Evolutionary conservation across 345 rosid genomes (phyloP).

Genomic region (Lumnitzera racemosa): DNA sequence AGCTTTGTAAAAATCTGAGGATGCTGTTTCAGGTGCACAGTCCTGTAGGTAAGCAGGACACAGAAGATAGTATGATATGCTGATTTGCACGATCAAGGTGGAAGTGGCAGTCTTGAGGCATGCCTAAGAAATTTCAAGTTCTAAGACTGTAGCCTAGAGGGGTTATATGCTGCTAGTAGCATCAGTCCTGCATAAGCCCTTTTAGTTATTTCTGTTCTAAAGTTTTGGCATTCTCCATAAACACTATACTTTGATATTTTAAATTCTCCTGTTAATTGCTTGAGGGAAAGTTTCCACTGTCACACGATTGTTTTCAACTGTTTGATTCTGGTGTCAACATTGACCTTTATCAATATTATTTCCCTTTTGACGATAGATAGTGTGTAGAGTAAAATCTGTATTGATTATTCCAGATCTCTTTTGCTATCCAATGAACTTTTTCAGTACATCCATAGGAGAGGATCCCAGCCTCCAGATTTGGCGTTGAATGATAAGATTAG

Average conservation of each 20-base stretch:
- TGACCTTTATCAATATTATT: too few relatives aligned
- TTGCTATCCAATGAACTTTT: background rate
- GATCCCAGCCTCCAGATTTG: conserved; percentile 65
- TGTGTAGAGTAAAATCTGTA: too few relatives aligned
- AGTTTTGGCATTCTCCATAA: too few relatives aligned
- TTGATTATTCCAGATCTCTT: background rate
- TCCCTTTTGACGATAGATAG: too few relatives aligned
- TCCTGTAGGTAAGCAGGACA: conserved; percentile 54
- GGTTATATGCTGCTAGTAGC: too few relatives aligned
- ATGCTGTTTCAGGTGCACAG: conserved; percentile 90
- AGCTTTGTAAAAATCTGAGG: conserved; percentile 55
- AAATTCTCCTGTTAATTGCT: too few relatives aligned
- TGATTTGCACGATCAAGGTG: conserved; percentile 80
- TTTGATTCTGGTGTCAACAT: too few relatives aligned
- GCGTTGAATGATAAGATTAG: conserved; percentile 78
- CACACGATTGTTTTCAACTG: too few relatives aligned
- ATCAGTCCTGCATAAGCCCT: too few relatives aligned
- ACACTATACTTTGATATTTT: too few relatives aligned
- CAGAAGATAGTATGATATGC: conserved; percentile 73
- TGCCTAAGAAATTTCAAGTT: conserved; percentile 4
- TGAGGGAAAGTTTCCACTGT: too few relatives aligned
- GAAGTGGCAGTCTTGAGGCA: conserved; percentile 83
- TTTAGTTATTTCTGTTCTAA: too few relatives aligned
- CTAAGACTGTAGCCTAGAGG: background rate
- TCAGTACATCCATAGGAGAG: conserved; percentile 51